Evolutionary conservation across 345 rosid species (phyloP), one percentile per base, ranked within the genome.

Genomic region (Populus tremula): DNA sequence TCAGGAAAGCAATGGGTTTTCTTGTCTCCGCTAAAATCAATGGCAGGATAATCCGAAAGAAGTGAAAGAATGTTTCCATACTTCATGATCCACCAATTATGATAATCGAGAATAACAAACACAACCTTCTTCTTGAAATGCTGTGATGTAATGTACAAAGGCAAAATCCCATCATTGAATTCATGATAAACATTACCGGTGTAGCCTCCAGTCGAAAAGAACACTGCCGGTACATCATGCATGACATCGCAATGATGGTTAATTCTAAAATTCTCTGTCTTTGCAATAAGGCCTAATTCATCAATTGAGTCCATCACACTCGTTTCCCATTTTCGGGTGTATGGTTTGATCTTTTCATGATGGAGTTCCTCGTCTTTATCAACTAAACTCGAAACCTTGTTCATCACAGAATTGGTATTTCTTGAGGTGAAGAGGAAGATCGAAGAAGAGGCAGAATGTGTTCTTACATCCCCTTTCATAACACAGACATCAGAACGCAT

Each of bases 301-400:
- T 83, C 90, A 53, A 93, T 83, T 29, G 93, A 88, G 70, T 87
- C 85, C 98, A 93, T 93, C 45, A 88, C 88, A 72, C 85, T 83
- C 36, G 84, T 83, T 67, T 93, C 98, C 98, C 98, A 93, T 87
- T 93, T 93, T 39, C 98, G 82, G 0, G 98, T 93, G 81, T 93
- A 93, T 1, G 98, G 98, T 71, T 82, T 87, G 84, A 91, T 87
- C 86, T 86, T 91, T 77, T 90, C 90, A 1, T 59, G 82, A 17
- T 81, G 90, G 71, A 85, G 68, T 65, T 82, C 81, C 14, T 74
- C 31, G 0, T 45, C 75, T 56, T 70, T 77, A 29, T 72, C 76
- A 7, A 38, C 67, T 12, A 29, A 47, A 71, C 63, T 75, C 18
- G 88, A 69, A 71, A 69, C 64, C 11, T 23, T 59, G 78, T 62